Evolutionary conservation across 768 basidiomycete genomes (phyloP), one percentile per base, ranked within the genome.

Genomic region (Boletus subcaerulescens): DNA sequence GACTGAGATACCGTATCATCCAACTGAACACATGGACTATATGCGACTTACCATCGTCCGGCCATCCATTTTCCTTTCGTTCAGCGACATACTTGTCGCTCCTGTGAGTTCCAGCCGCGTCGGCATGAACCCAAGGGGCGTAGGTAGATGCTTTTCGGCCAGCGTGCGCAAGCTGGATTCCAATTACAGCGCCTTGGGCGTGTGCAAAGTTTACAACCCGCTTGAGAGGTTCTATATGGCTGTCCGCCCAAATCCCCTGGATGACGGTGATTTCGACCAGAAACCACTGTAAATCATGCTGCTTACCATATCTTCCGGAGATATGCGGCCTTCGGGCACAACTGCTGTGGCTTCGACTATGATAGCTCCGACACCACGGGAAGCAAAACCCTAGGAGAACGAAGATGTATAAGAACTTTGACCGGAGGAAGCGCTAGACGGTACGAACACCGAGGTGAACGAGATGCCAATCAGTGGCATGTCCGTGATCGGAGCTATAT

Each of bases 391-490:
- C 81, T 83, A 52, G 11, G 52, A 38, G 32, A 43, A 26, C n/a
- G 50, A 31, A 15, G 13, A 43, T 46, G 35, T 45, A 13, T 8
- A 6, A 43, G 43, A n/a, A 5, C 22, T 39, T 20, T 26, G 26
- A 13, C 12, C 1, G 8, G 11, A 14, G 9, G 22, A 46, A 45
- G 22, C 0, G 41, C 12, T 42, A 9, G 45, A 45, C 5, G 5
- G 24, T 31, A 68, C 68, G 61, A 57, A 82, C 82, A 2, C 87
- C 88, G 33, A 89, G 76, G 65, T 93, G 89, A 17, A 91, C 87
- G 5, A 92, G 70, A 67, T 93, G 92, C 84, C 86, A 92, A 58
- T 91, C 87, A 1, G 90, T 91, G 4, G 84, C 82, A 61, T 88
- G 83, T 0, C 91, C 91, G 48, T 85, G 73, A 43, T 87, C 80